A percentile compares a stretch with the other conserved stretches of the same genome.
Conservation (phyloP, 2,329 filamentous ascomycete species). For the Ophiostoma tasmaniense region DNA sequence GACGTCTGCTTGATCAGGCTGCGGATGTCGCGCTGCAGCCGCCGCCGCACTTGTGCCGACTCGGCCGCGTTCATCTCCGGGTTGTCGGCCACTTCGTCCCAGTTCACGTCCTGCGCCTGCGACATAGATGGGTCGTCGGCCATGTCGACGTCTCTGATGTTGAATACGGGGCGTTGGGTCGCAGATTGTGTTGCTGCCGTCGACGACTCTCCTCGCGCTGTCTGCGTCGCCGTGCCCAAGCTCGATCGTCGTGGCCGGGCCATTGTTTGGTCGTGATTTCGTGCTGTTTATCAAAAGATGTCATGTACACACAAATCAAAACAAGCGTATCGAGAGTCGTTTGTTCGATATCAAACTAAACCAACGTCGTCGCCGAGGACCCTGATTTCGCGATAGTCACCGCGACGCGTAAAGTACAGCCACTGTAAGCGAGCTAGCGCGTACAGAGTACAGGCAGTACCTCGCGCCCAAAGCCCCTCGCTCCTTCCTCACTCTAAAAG, state of each 20-base stretch:
- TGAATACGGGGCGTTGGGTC: background rate
- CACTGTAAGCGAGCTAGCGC: slow-evolving; percentile 2
- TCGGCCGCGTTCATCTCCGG: slow-evolving; percentile 76
- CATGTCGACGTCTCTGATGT: too few species aligned
- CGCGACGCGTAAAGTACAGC: background rate
- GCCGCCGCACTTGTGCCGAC: slow-evolving; percentile 61
- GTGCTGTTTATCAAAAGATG: background rate
- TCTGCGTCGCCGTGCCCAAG: background rate
- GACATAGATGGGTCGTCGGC: slow-evolving; percentile 23
- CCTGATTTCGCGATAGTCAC: background rate
- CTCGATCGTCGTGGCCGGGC: background rate
- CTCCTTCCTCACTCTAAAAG: background rate
- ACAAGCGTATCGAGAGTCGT: background rate
- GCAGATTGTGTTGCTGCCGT: background rate
- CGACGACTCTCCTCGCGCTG: background rate
- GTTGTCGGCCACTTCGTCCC: slow-evolving; percentile 26
- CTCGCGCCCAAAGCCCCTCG: background rate
- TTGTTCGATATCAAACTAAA: background rate
- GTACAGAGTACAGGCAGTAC: background rate
- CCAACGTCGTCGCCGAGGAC: background rate
- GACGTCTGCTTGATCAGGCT: slow-evolving; percentile 48
- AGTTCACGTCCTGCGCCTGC: slow-evolving; percentile 14
- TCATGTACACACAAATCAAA: too few species aligned
- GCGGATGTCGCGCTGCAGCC: slow-evolving; percentile 40
- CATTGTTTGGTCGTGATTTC: background rate